Conservation (phyloP, 192 early-diverging fungal species). For the Rhizophagus sp. region DNA sequence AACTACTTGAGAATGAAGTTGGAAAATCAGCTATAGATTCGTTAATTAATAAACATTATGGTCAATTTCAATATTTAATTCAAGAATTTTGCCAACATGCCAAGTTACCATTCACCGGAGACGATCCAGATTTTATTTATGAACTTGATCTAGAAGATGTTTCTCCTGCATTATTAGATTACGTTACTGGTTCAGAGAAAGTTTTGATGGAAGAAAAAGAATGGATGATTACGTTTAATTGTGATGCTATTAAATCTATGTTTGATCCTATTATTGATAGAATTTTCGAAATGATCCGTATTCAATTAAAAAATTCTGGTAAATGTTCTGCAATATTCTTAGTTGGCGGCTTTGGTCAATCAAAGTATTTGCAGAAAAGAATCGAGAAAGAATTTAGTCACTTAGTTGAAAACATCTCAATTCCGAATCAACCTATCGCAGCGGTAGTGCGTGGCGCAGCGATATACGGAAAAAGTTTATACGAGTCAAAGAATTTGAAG, state of each 20-base stretch:
- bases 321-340: conserved; percentile 52
- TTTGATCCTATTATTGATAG: conserved; percentile 59
- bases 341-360: conserved; percentile 58
- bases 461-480: conserved; percentile 38
- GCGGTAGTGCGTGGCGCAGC: conserved; percentile 57
- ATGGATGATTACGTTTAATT: conserved; percentile 40
- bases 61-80: conserved; percentile 9
- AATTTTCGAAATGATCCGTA: conserved; percentile 52
- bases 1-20: neutral
- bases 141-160: too few relatives aligned
- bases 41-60: neutral
- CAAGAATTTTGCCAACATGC: neutral
- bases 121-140: neutral
- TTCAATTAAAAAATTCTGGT: conserved; percentile 46
- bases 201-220: conserved; percentile 41
- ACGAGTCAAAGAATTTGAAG: neutral
- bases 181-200: neutral
- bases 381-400: conserved; percentile 47
- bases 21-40: neutral
- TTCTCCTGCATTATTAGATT: neutral
- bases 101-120: conserved; percentile 1
- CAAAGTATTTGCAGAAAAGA: conserved; percentile 50
- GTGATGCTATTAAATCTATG: conserved; percentile 48
- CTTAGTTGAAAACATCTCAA: conserved; percentile 43
- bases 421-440: conserved; percentile 49